Base-by-base conservation (phyloP, 768 basidiomycete species). In the Panaeolus cyanescens region DNA sequence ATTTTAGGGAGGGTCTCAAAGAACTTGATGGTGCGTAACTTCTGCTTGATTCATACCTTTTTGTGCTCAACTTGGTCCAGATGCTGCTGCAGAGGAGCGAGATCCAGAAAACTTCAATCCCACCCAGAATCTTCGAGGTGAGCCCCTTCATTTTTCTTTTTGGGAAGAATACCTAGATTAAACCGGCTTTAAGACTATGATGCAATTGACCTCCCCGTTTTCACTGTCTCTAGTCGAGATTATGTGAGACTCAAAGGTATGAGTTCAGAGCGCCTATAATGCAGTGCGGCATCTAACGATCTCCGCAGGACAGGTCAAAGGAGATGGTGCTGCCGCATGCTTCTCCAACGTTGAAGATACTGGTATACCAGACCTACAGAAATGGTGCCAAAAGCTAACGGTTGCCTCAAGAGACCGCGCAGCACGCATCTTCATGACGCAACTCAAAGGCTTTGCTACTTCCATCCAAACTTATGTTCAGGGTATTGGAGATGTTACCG, bases 61-160 rank as follows among this genome's bases (percentile, higher is more conserved):
- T 6, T 33, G 33, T 45, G 28, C 17, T 40, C n/a, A 54, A 36
- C 5, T 50, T 22, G 25, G 54, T 45, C 32, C 57, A 85, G 85
- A 87, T 64, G 79, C 83, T 30, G 82, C 79, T 17, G 85, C 85
- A 1, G 84, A 86, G 67, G 75, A 83, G 68, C 75, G 80, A 15
- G 80, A 88, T 67, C 86, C 86, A 1, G 75, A 79, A n/a, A 78
- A 77, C 40, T 87, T 87, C 61, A 78, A 88, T 65, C 85, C 85
- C 2, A 75, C 69, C 19, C 68, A 74, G n/a, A 77, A 81, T 50
- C 62, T 83, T 53, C 79, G 86, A 62, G 77, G 85, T 85, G 67
- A 22, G 76, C 64, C 39, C 32, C 30, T 30, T 33, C 13, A 22
- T 19, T 22, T 17, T 36, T 42, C 37, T 45, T 19, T 36, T 25